Base-by-base conservation (phyloP, 768 basidiomycete species). In the Pholiota microspora region DNA sequence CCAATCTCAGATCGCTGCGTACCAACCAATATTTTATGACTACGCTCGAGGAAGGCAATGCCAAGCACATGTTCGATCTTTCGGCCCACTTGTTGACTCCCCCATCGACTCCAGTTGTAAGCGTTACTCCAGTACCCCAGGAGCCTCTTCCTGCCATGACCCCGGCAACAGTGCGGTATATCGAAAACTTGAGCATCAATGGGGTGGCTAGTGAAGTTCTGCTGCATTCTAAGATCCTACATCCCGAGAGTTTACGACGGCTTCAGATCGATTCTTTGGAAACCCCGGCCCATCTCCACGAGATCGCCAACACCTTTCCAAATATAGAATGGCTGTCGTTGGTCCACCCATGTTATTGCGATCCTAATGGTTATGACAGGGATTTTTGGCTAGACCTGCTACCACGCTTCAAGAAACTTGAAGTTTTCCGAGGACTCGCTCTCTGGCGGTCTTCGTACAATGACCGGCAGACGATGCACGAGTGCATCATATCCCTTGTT, bases 401-500 rank as follows among this genome's bases (percentile, higher is more conserved):
- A 0, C 68, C 76, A 1, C 67, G 62, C 12, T 80, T 80, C 55
- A 58, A 59, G 2, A 70, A 73, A 13, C 74, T 82, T 10, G 68
- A 77, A 59, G 72, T 76, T 0, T 75, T 80, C 57, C 70, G 73
- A 36, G 77, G 78, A 9, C 56, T 62, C 25, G 75, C 71, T 12
- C 62, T 79, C 1, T 82, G 79, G 79, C 57, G 58, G 3, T 71
- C 76, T 10, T 71, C 76, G 4, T 63, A 66, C 18, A 58, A 68
- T 35, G 60, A 70, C 47, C 71, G 70, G 58, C 60, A 69, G 24
- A 61, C 56, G 23, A 76, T 81, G 75, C 77, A 79, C 45, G 58
- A 61, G 6, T 70, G 71, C 7, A 76, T 80, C 31, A 62, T 70
- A 58, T 63, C 70, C 45, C 64, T 81, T 5, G 70, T 76, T 2